Percentiles rank a stretch among this genome's conserved stretches.
Evolutionary conservation across 2,329 filamentous ascomycete genomes (phyloP).

Genomic region (Phaeophleospora eucalypticola): DNA sequence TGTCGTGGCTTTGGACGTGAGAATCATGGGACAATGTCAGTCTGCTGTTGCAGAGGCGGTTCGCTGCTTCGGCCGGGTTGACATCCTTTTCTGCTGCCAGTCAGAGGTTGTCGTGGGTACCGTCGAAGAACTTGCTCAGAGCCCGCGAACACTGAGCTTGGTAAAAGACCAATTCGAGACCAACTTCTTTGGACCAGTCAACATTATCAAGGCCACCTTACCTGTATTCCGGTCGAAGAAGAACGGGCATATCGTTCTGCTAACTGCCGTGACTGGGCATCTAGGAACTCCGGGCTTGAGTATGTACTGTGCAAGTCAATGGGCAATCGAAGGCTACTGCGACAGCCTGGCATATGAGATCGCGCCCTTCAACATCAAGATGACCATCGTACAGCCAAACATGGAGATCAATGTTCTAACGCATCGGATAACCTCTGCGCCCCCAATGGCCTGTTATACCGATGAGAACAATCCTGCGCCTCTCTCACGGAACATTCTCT

Average conservation of each 20-base stretch:
- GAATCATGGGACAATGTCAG: slow-evolving; percentile 67
- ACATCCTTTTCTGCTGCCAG: slow-evolving; percentile 85
- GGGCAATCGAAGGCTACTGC: slow-evolving; percentile 94
- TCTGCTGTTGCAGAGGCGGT: slow-evolving; percentile 84
- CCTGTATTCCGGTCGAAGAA: slow-evolving; percentile 74
- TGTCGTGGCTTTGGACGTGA: slow-evolving; percentile 56
- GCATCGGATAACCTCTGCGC: slow-evolving; percentile 80
- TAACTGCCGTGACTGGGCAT: slow-evolving; percentile 87
- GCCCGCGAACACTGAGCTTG: slow-evolving; percentile 67
- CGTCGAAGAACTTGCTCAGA: slow-evolving; percentile 81
- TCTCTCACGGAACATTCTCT: slow-evolving; percentile 76
- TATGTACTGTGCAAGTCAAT: slow-evolving; percentile 87
- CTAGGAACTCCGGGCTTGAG: slow-evolving; percentile 87
- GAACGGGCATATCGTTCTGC: slow-evolving; percentile 82
- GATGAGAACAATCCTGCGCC: slow-evolving; percentile 70
- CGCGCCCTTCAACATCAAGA: slow-evolving; percentile 89
- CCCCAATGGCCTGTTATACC: slow-evolving; percentile 67
- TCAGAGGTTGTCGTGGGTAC: slow-evolving; percentile 86
- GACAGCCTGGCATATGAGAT: slow-evolving; percentile 94
- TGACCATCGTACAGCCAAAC: slow-evolving; percentile 93
- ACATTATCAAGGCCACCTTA: slow-evolving; percentile 85
- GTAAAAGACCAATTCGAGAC: slow-evolving; percentile 89
- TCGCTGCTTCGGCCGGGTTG: slow-evolving; percentile 76
- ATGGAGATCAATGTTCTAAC: slow-evolving; percentile 87
- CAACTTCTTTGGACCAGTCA: slow-evolving; percentile 93